Conservation (phyloP, 768 basidiomycete species). For the Phlebiopsis flavidoalba region DNA sequence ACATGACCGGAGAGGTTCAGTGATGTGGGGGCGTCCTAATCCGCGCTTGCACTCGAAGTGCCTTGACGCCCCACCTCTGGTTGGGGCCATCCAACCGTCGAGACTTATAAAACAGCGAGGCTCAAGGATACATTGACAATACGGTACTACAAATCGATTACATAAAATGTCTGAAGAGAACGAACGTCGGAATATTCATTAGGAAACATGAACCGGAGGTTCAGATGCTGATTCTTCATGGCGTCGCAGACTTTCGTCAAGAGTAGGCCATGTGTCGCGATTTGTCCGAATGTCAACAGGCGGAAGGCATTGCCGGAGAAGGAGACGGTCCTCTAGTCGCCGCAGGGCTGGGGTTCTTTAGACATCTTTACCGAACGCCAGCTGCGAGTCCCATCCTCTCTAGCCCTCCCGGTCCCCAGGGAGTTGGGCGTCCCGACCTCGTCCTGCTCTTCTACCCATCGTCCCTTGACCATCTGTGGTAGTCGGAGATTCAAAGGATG, state of each 20-base stretch:
- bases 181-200: neutral
- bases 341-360: neutral
- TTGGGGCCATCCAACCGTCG: too few species aligned
- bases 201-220: neutral
- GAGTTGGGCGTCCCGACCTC: neutral
- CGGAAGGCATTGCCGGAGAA: neutral
- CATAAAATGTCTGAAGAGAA: neutral
- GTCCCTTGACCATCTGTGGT: neutral
- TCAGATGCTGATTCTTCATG: neutral
- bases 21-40: neutral
- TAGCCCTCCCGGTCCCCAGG: neutral
- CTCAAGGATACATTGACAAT: too few species aligned
- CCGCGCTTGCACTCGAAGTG: neutral
- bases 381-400: neutral
- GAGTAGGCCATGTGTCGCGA: neutral
- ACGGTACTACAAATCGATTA: neutral
- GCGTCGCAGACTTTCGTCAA: neutral
- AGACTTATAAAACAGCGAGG: too few species aligned
- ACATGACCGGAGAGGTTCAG: slow-evolving; percentile 35
- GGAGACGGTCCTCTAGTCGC: neutral
- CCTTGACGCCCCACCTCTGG: too few species aligned
- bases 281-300: neutral
- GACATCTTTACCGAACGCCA: neutral
- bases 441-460: neutral
- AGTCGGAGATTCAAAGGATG: neutral